phyloP scores from a whole-genome alignment of 306 rosid species.

The Aeschynomene evenia region DNA sequence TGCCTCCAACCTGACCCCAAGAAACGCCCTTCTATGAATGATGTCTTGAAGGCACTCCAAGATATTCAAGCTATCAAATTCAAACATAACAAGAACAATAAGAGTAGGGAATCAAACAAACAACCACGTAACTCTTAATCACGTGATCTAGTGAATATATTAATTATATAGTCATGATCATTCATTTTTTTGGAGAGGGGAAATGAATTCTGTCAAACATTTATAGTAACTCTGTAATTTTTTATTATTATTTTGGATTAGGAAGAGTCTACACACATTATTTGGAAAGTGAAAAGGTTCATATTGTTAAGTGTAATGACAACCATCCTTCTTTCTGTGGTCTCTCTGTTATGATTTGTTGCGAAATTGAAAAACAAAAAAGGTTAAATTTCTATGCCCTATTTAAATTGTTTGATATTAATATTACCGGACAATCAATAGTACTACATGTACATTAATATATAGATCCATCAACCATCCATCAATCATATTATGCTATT shows the following conservation, averaged over 20 bases:
- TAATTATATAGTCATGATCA: background rate
- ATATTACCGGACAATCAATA: too few relatives aligned
- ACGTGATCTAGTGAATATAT: background rate
- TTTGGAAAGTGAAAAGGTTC: too few relatives aligned
- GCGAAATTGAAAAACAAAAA: too few relatives aligned
- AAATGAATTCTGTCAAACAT: conserved; percentile 2
- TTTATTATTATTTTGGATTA: background rate
- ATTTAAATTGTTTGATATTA: too few relatives aligned
- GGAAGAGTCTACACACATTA: too few relatives aligned
- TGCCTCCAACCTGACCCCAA: conserved; percentile 62
- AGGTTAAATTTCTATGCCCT: too few relatives aligned
- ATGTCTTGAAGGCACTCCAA: conserved; percentile 64
- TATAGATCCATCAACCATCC: too few relatives aligned
- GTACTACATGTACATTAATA: too few relatives aligned
- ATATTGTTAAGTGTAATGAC: background rate
- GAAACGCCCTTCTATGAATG: conserved; percentile 77
- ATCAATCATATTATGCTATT: too few relatives aligned
- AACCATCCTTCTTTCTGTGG: background rate
- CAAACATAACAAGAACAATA: conserved; percentile 37
- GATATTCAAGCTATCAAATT: conserved; percentile 44
- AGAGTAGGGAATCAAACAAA: conserved; percentile 19
- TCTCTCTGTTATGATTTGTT: background rate
- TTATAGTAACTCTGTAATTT: background rate
- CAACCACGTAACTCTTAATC: background rate
- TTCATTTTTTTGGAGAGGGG: background rate